Base-by-base conservation (phyloP, 2,329 filamentous ascomycete species). In the Cytospora chrysosperma region DNA sequence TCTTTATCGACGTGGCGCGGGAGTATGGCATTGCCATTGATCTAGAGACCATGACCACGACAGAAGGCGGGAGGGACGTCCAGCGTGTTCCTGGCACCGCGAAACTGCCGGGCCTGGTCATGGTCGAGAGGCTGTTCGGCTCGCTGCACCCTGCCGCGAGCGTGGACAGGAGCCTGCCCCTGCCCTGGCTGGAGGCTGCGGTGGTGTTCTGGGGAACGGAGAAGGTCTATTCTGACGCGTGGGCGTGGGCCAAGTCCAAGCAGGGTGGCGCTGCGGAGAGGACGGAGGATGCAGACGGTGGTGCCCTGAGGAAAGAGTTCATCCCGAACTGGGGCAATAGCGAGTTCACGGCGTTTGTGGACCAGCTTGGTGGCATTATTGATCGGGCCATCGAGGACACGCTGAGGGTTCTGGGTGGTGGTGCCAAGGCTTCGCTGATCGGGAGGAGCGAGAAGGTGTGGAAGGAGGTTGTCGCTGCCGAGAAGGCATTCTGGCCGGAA, bases 181-280 rank as follows among this genome's bases (percentile, higher is more conserved):
- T 91, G 0, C 74, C 77, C 0, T 81, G 79, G 70, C 75, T 93
- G 2, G 88, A 92, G 72, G 88, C 87, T 7, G 79, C 91, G 66
- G 82, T 91, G 2, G 81, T 91, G n/a, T 82, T 93, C 27, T 93
- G 89, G 87, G 87, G 86, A n/a, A 92, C 88, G 1, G 90, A 94
- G 75, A 85, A 80, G 54, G 83, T 81, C 65, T 89, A 88, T 70
- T 71, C 88, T 21, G 78, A 83, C 47, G 81, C 86, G 15, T 89
- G 87, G 87, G 78, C 76, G 12, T 82, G 79, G 72, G 81, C 82
- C 4, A 78, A 73, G 66, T 67, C 72, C 5, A 75, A 81, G 68
- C 72, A 76, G 21, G 67, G 70, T 1, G 66, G 66, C 13, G 66
- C 68, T 26, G 67, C 61, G 28, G 67, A 34, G 32, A 34, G 32